Conservation (phyloP, 768 basidiomycete genomes). For the Pulveroboletus sp. region DNA sequence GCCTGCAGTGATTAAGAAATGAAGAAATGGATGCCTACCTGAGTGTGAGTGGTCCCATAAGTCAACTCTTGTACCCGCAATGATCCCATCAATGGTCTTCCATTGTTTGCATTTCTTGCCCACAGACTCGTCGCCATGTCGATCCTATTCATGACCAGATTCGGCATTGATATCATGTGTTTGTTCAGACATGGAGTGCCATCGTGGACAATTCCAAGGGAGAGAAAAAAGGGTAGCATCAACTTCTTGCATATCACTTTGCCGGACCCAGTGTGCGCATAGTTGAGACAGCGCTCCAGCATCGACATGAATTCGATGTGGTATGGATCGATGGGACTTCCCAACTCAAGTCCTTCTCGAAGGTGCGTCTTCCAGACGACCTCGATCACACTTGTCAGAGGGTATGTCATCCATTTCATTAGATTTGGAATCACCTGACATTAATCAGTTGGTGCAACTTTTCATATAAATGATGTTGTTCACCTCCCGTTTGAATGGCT, state of each 20-base stretch:
- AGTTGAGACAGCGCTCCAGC: constrained; percentile 2
- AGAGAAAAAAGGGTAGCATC: not conserved
- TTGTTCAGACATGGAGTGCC: not conserved
- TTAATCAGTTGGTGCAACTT: too few species aligned
- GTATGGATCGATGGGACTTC: not conserved
- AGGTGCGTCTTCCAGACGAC: not conserved
- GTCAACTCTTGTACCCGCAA: not conserved
- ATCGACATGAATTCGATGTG: constrained; percentile 8
- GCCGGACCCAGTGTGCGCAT: not conserved
- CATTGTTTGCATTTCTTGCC: not conserved
- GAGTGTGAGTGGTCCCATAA: not conserved
- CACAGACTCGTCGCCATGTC: not conserved
- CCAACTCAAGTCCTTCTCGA: not conserved
- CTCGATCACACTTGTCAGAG: not conserved
- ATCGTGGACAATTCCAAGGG: not conserved
- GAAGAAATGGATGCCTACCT: too few species aligned
- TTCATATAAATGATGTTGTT: too few species aligned
- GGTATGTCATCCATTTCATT: constrained; percentile 2
- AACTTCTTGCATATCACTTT: not conserved
- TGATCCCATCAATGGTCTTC: not conserved
- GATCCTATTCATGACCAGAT: not conserved
- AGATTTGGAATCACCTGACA: constrained; percentile 8
- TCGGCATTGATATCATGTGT: not conserved
- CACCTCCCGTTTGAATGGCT: not conserved
- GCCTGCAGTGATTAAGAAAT: too few species aligned